Evolutionary conservation across 345 rosid genomes (phyloP).

Genomic region (Citrus maxima): DNA sequence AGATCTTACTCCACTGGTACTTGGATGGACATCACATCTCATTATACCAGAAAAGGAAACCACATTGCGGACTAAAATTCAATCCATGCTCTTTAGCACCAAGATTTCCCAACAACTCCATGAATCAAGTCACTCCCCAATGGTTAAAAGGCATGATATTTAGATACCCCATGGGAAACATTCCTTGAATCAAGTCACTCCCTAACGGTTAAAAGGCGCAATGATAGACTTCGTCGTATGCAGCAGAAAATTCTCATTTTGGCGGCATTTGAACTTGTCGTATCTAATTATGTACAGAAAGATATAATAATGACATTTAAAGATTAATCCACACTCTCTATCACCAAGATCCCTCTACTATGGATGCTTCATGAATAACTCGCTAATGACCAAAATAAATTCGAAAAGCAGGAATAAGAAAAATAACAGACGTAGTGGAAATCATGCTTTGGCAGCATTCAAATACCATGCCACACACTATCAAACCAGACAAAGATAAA

Average conservation of each 20-base stretch:
- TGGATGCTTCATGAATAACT: constrained; percentile 1
- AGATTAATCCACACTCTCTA: background rate
- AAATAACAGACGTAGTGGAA: background rate
- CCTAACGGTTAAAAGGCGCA: background rate
- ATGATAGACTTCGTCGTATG: background rate
- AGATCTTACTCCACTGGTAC: background rate
- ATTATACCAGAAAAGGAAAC: background rate
- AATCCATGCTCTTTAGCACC: background rate
- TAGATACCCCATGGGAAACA: background rate
- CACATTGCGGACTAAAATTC: background rate
- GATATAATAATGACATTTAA: background rate
- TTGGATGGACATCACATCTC: background rate
- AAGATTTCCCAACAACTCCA: background rate
- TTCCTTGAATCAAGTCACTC: background rate
- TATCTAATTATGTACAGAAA: background rate
- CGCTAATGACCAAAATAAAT: background rate
- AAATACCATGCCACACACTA: background rate
- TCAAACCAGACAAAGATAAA: background rate
- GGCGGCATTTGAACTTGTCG: background rate
- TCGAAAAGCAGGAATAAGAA: background rate
- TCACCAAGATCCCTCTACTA: background rate
- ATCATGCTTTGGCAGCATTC: background rate
- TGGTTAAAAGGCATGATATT: no score
- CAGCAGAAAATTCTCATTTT: constrained; percentile 4
- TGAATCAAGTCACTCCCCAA: no score